These are phyloP conservation scores for Ilyonectria mors-panacis DNA, from an alignment of 2,329 filamentous ascomycete genomes.

Conservation along the genomic window DNA sequence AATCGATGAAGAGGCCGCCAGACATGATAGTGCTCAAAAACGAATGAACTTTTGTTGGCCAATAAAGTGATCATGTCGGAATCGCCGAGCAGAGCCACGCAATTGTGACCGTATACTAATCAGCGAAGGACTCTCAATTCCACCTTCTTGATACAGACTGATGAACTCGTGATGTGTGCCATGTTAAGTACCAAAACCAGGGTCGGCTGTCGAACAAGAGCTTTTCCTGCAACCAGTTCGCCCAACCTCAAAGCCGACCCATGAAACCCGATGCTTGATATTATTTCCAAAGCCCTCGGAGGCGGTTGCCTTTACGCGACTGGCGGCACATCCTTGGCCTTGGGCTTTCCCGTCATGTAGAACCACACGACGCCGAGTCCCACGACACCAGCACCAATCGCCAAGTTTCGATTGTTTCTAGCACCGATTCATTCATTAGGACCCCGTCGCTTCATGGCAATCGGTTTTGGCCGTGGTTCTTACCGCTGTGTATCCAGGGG, in stretches of 20 bases:
- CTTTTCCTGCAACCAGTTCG: background rate
- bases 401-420: constrained; percentile 29
- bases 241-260: background rate
- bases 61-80: background rate
- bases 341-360: constrained; percentile 20
- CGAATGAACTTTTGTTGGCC: background rate
- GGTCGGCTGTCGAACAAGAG: background rate
- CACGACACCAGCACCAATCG: constrained; percentile 35
- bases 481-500: constrained; percentile 20
- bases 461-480: background rate
- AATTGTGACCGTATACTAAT: background rate
- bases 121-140: background rate
- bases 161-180: background rate
- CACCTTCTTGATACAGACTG: background rate
- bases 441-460: background rate
- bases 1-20: background rate
- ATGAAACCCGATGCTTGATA: background rate
- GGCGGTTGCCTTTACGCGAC: background rate
- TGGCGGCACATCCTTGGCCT: constrained; percentile 30
- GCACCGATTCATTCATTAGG: background rate
- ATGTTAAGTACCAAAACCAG: background rate
- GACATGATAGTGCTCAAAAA: background rate
- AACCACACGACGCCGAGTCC: constrained; percentile 38
- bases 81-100: background rate
- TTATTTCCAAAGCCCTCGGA: background rate